Base-by-base conservation (phyloP, 108 stramenopile species). In the Ochromonas danica region DNA sequence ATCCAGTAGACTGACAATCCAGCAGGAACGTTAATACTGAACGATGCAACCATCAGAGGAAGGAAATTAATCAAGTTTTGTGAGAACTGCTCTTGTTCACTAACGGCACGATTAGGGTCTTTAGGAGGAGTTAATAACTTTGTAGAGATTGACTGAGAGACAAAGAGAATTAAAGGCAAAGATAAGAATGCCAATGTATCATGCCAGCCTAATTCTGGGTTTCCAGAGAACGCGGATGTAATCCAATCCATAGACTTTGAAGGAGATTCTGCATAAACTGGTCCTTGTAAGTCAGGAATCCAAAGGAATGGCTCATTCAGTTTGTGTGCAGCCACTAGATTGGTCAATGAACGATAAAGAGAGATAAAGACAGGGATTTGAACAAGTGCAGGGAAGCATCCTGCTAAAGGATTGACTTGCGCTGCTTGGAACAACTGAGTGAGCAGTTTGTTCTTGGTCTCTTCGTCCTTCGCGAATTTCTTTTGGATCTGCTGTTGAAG, bases 291-390 rank as follows among this genome's bases (percentile, higher is more conserved):
- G 78, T 90, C 96, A 63, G 97, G 95, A 57, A 98, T 81, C 89
- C 91, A 98, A 45, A 96, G 84, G 84, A 98, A 98, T 3, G 95
- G 89, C 83, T 98, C 95, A 67, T 93, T 91, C 45, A 98, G 84
- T 71, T 79, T 85, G 81, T 96, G 90, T 1, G 92, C 91, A 81
- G 92, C 90, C 38, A 95, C 93, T 51, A 98, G 81, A 62, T 90
- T 92, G 67, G 93, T 77, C 60, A 98, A 86, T n/a, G 95, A 88
- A 78, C 97, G 87, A 87, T 97, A 97, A 28, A 97, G 87, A 39
- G 94, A 94, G 85, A 97, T 95, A 79, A 97, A 97, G 74, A 97
- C 84, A 2, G 97, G 97, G 81, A 97, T 95, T 82, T 97, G 96
- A 25, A 92, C 89, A 39, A 97, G 65, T 61, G 89, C 85, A 10